These are phyloP conservation scores for Yamadazyma dushanensis DNA, from an alignment of 1,139 yeast species.

Conservation along the genomic window DNA sequence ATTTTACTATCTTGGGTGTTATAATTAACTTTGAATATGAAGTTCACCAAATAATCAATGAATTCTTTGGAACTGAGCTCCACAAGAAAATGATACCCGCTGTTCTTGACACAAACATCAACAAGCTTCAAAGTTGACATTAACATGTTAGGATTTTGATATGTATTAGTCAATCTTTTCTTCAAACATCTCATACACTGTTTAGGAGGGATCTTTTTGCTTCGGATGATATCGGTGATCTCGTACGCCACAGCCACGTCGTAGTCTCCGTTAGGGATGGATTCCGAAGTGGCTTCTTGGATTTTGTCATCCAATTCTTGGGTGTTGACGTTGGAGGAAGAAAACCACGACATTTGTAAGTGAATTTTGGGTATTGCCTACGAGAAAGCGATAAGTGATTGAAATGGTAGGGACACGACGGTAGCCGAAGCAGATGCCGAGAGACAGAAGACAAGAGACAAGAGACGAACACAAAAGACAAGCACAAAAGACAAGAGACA, in stretches of 20 bases:
- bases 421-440: background rate
- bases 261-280: conserved; percentile 88
- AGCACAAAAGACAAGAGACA: too few species aligned
- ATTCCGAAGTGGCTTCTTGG: conserved; percentile 79
- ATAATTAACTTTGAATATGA: conserved; percentile 38
- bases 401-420: background rate
- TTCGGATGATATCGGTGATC: conserved; percentile 82
- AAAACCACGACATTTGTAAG: conserved; percentile 64
- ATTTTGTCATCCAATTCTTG: conserved; percentile 65
- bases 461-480: too few species aligned
- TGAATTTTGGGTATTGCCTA: too few species aligned
- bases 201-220: conserved; percentile 78
- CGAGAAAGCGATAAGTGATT: too few species aligned
- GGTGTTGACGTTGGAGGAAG: conserved; percentile 36
- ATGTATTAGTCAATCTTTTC: conserved; percentile 63
- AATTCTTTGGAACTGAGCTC: conserved; percentile 87
- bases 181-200: conserved; percentile 84
- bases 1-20: conserved; percentile 28
- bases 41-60: conserved; percentile 66
- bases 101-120: conserved; percentile 89
- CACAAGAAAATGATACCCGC: conserved; percentile 80
- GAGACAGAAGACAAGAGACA: background rate
- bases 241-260: conserved; percentile 82
- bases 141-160: conserved; percentile 73
- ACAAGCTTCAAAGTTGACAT: conserved; percentile 71